Conservation (phyloP, 2,329 filamentous ascomycete genomes). For the Fusarium brachygibbosum region DNA sequence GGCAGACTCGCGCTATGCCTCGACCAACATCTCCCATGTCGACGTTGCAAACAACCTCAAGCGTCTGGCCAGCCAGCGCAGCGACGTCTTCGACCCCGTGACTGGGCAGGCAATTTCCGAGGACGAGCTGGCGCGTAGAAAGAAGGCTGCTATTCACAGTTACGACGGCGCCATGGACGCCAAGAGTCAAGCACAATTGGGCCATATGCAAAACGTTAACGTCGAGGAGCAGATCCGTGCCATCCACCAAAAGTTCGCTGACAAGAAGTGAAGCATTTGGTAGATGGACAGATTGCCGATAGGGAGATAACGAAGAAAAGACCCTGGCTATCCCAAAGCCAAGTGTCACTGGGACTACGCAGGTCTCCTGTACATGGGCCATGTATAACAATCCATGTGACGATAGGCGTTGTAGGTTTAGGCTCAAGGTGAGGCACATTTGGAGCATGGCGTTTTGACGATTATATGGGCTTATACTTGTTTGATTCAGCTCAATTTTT, state of each 20-base stretch:
- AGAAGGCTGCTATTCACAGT: conserved; percentile 75
- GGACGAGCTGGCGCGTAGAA: conserved; percentile 80
- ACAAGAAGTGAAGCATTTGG: conserved; percentile 52
- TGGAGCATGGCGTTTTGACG: conserved; percentile 45
- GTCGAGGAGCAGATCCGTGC: conserved; percentile 87
- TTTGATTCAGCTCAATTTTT: conserved; percentile 44
- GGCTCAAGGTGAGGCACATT: conserved; percentile 49
- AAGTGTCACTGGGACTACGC: not conserved
- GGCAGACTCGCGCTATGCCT: conserved; percentile 84
- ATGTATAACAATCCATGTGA: conserved; percentile 29
- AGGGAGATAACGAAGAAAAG: conserved; percentile 15
- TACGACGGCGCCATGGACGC: conserved; percentile 76
- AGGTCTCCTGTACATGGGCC: conserved; percentile 14
- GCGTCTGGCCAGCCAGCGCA: conserved; percentile 89
- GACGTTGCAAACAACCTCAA: conserved; percentile 96
- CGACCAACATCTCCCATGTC: conserved; percentile 85
- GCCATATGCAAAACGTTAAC: conserved; percentile 76
- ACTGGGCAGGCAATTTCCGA: conserved; percentile 77
- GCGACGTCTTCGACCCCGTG: conserved; percentile 84
- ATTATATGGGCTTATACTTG: conserved; percentile 47
- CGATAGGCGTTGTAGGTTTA: conserved; percentile 42
- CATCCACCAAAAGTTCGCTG: conserved; percentile 68
- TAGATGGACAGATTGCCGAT: conserved; percentile 1
- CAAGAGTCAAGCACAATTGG: conserved; percentile 66
- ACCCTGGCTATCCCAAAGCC: not conserved